Percentiles rank a stretch among this genome's conserved stretches.
phyloP scores from a whole-genome alignment of 495 filamentous ascomycete genomes.

The Talaromyces stipitatus region DNA sequence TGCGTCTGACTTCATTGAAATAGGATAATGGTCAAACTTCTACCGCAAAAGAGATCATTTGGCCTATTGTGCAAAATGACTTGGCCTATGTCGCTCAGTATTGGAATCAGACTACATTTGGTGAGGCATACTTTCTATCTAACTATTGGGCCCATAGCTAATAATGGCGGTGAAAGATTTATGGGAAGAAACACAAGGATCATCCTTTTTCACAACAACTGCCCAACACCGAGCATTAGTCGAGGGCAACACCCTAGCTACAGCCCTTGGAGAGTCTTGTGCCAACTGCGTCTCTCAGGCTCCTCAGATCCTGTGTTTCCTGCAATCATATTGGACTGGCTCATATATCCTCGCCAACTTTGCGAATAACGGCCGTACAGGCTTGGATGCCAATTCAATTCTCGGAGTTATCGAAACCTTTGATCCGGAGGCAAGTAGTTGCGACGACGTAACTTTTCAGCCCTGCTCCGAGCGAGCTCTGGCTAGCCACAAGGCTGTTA shows the following conservation, averaged over 20 bases:
- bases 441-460: conserved; percentile 37
- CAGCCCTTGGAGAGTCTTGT: conserved; percentile 29
- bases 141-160: not conserved
- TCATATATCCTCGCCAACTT: conserved; percentile 48
- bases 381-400: conserved; percentile 51
- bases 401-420: conserved; percentile 53
- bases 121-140: conserved; percentile 2
- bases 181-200: conserved; percentile 62
- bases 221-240: conserved; percentile 51
- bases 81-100: conserved; percentile 60
- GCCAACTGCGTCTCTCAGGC: conserved; percentile 44
- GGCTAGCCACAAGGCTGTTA: conserved; percentile 40
- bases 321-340: conserved; percentile 54
- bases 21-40: conserved; percentile 31
- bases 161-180: conserved; percentile 31
- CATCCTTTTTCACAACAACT: conserved; percentile 52
- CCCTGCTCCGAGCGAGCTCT: conserved; percentile 40
- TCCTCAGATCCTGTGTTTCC: conserved; percentile 52
- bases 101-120: conserved; percentile 45
- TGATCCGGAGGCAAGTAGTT: conserved; percentile 39
- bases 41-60: conserved; percentile 29
- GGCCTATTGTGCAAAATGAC: conserved; percentile 50
- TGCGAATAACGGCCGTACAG: conserved; percentile 35
- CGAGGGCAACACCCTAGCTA: conserved; percentile 52
- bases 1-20: not conserved